These are phyloP conservation scores for Saccharomycopsis sp. DNA, from an alignment of 805 yeast genomes.

Conservation along the genomic window DNA sequence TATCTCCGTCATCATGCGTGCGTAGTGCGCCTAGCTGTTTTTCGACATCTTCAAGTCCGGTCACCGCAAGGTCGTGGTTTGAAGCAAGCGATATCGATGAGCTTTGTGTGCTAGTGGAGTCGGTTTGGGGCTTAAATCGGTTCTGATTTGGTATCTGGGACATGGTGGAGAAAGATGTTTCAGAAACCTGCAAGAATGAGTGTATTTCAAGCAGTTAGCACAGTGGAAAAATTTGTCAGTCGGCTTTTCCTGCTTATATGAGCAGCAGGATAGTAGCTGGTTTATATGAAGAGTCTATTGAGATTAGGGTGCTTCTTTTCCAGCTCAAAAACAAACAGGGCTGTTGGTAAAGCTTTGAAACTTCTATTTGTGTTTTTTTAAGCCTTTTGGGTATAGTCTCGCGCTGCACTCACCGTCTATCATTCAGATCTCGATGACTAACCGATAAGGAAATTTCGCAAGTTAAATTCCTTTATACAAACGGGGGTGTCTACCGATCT, in stretches of 20 bases:
- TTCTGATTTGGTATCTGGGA: not conserved
- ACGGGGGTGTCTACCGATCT: not conserved
- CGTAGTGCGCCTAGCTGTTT: not conserved
- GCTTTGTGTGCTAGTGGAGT: not conserved
- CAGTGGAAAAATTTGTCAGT: too few relatives aligned
- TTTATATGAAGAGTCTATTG: too few relatives aligned
- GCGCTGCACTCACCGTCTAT: not conserved
- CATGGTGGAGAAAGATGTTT: not conserved
- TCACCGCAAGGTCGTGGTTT: not conserved
- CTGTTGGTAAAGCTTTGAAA: not conserved
- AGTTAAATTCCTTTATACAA: not conserved
- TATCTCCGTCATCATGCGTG: conserved; percentile 5
- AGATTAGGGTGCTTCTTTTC: not conserved
- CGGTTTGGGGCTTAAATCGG: not conserved
- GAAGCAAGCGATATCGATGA: not conserved
- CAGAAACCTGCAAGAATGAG: too few relatives aligned
- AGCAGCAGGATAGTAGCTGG: too few relatives aligned
- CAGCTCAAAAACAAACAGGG: not conserved
- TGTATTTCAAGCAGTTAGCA: too few relatives aligned
- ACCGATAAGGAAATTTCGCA: not conserved
- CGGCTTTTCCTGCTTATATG: too few relatives aligned
- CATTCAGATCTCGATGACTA: not conserved
- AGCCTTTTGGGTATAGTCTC: not conserved
- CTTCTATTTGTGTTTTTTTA: not conserved
- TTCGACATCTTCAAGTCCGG: not conserved